A percentile compares a stretch with the other conserved stretches of the same genome.
Evolutionary conservation across 345 rosid genomes (phyloP).

Genomic region (Capsella bursapastoris): DNA sequence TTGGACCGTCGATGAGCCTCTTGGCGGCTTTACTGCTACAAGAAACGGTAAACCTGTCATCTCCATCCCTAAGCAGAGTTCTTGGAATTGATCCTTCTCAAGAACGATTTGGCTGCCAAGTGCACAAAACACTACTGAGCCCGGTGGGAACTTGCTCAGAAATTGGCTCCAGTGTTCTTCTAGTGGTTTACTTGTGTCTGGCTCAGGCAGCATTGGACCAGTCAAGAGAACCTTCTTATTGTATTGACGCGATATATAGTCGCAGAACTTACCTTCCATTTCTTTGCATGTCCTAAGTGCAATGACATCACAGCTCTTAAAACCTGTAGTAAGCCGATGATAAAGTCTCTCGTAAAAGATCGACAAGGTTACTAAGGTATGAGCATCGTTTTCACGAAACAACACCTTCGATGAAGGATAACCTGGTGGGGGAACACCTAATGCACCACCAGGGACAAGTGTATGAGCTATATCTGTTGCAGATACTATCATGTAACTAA

Average conservation of each 20-base stretch:
- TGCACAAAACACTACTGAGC: conserved; percentile 61
- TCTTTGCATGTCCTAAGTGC: conserved; percentile 70
- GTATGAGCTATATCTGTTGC: conserved; percentile 15
- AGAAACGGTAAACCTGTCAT: conserved; percentile 62
- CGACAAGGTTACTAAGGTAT: neutral
- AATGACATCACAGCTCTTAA: conserved; percentile 51
- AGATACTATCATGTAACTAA: neutral
- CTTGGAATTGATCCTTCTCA: conserved; percentile 30
- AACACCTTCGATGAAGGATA: conserved; percentile 33
- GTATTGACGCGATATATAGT: conserved; percentile 54
- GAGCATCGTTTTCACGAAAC: conserved; percentile 7
- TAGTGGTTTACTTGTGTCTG: conserved; percentile 15
- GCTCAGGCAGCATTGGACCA: conserved; percentile 66
- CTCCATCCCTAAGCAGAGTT: conserved; percentile 69
- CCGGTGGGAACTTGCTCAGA: conserved; percentile 49
- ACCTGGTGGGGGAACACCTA: conserved; percentile 12
- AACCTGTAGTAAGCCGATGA: neutral
- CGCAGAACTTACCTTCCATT: conserved; percentile 59
- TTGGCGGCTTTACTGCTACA: conserved; percentile 60
- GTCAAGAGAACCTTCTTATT: conserved; percentile 55
- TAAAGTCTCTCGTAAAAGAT: conserved; percentile 21
- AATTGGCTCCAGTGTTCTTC: conserved; percentile 62
- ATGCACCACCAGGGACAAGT: conserved; percentile 11
- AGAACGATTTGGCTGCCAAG: conserved; percentile 66
- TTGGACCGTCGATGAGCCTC: conserved; percentile 49